These are phyloP conservation scores for Ophiocordyceps camponoti-saundersi DNA, from an alignment of 2,329 filamentous ascomycete species.

Conservation along the genomic window DNA sequence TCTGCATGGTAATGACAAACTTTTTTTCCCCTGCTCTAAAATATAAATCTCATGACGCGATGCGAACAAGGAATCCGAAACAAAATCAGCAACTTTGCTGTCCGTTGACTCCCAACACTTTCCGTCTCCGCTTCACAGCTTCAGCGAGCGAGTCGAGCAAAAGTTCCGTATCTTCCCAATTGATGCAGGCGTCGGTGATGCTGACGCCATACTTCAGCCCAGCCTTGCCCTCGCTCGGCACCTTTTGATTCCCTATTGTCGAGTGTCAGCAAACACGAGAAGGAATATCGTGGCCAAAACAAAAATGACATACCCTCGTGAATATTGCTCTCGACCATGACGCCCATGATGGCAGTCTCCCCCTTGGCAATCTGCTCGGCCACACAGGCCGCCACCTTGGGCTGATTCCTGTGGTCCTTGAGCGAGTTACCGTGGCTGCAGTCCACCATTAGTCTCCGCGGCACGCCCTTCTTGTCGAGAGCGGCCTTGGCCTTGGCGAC, in stretches of 20 bases:
- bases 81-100: neutral
- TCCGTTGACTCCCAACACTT: conserved; percentile 9
- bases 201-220: conserved; percentile 86
- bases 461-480: conserved; percentile 56
- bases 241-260: conserved; percentile 62
- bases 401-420: conserved; percentile 96
- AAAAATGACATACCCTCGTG: conserved; percentile 51
- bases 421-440: conserved; percentile 93
- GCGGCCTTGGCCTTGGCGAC: conserved; percentile 71
- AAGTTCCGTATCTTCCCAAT: conserved; percentile 75
- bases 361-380: conserved; percentile 75
- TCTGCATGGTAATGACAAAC: too few species aligned
- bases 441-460: conserved; percentile 82
- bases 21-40: too few species aligned
- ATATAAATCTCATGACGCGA: too few species aligned
- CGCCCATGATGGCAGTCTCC: conserved; percentile 79
- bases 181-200: conserved; percentile 94
- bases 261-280: neutral
- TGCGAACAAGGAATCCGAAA: neutral
- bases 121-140: conserved; percentile 36
- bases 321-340: conserved; percentile 98
- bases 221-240: conserved; percentile 68
- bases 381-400: conserved; percentile 69
- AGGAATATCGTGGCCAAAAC: neutral
- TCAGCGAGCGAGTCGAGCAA: conserved; percentile 65